Evolutionary conservation across 2,329 filamentous ascomycete genomes (phyloP), one percentile per base, ranked within the genome.

Genomic region (Phyllosticta paracitricarpa): DNA sequence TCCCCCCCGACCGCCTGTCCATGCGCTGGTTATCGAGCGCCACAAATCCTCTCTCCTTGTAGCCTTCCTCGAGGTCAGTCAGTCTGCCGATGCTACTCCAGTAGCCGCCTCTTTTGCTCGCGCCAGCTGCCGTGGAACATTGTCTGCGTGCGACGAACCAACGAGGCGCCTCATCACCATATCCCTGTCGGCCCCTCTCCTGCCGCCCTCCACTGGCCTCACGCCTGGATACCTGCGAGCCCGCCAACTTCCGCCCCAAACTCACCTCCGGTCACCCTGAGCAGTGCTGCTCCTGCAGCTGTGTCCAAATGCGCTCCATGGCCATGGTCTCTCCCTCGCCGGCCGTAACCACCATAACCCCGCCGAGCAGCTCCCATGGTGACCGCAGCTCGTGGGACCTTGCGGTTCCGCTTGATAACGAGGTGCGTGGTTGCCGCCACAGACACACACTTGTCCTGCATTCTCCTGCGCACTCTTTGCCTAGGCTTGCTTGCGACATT

Each of bases 361-460:
- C 74, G 57, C 74, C 74, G 35, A 73, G 69, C 64, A 75, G 72
- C 63, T 71, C 73, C 12, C 72, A 76, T 69, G 72, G 72, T 63
- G 71, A 65, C 54, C 64, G 70, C 61, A 69, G 67, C 62, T 67
- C 68, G 57, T 75, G 73, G 72, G 72, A 75, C 56, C 71, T 71
- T 64, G 73, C 73, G 52, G 73, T 75, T 56, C 73, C 73, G 61
- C 58, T 75, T 55, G 68, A 70, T 62, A 64, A 70, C 57, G 64
- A 68, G 68, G 73, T 75, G 65, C 64, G 73, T 73, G 12, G 12
- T 17, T 30, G 28, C 9, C 51, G 4, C 51, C 51, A 25, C 30
- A n/a, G 40, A n/a, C 17, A 48, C 9, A 40, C 40, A 6, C 58
- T 60, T 66, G 68, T 66, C 67, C 66, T 65, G 40, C 6, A 17